Percentiles rank a stretch among this genome's conserved stretches.
These are phyloP conservation scores for Gossypium ekmanianum DNA, from an alignment of 345 rosid species.

Conservation along the genomic window DNA sequence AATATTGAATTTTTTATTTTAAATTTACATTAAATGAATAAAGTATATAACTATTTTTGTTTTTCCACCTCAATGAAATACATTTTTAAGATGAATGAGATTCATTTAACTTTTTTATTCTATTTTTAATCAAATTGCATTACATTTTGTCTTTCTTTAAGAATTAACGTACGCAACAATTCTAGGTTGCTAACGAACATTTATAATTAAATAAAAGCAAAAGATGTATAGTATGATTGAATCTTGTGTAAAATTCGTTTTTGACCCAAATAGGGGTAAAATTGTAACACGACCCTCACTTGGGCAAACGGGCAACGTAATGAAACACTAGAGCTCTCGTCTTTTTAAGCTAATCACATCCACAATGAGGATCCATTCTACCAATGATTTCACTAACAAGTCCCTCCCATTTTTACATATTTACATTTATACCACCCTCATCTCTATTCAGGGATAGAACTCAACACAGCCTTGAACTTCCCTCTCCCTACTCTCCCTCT, in stretches of 20 bases:
- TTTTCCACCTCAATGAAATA: too few species aligned
- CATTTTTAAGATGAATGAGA: too few species aligned
- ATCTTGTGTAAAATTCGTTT: neutral
- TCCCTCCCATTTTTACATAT: conserved; percentile 25
- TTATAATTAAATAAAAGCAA: neutral
- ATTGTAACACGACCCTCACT: conserved; percentile 37
- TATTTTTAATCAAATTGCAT: too few species aligned
- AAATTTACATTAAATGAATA: too few species aligned
- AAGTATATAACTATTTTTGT: too few species aligned
- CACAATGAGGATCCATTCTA: neutral
- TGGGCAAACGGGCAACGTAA: conserved; percentile 9
- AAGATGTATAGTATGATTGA: neutral
- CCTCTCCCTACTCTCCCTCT: conserved; percentile 33
- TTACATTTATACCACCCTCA: conserved; percentile 25
- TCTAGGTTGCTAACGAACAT: neutral
- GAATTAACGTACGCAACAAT: neutral
- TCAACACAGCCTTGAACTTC: conserved; percentile 50
- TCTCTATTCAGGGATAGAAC: conserved; percentile 66
- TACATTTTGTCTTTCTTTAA: too few species aligned
- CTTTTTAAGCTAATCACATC: neutral
- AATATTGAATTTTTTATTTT: too few species aligned
- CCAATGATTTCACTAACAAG: conserved; percentile 21
- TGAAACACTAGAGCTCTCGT: neutral
- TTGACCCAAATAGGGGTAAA: conserved; percentile 28
- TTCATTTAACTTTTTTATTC: too few species aligned